Base-by-base conservation (phyloP, 306 rosid genomes). In the Quercus engelmannii region DNA sequence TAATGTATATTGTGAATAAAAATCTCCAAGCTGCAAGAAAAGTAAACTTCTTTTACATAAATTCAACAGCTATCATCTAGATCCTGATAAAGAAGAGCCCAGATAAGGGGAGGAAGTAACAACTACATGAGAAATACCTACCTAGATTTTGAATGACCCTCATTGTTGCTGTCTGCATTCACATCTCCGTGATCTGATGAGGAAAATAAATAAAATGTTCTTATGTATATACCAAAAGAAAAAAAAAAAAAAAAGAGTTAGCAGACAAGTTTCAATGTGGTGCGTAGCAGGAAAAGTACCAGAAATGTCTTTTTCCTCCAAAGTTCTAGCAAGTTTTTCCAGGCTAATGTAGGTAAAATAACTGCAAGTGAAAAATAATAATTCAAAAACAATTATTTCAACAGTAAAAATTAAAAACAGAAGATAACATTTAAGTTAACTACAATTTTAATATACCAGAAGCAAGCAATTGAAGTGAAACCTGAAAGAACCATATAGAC, bases 281-380 rank as follows among this genome's bases (percentile, higher is more conserved):
- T 58, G 70, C 46, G 20, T 20, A 54, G 72, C 76, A 71, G 77
- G 74, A 81, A 55, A 81, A 43, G 76, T 81, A 94, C 97, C 97
- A 51, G 92, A 78, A 63, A 69, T 62, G 79, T 75, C 81, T 38
- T 88, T 90, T 58, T 81, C 86, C 73, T 90, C 88, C 79, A 93
- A 73, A 57, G 83, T 91, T 79, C 57, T 90, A 49, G 88, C 71
- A 19, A 95, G 80, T 58, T 89, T 89, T 75, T 87, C 93, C 72
- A 95, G 68, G 82, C 98, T 89, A 82, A 91, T 89, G 86, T 83
- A 90, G 19, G 98, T 93, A 90, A 91, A 95, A 78, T 93, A 95
- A 56, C 99, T 93, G 91, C 79, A 85, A 78, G 75, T 46, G 18
- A 14, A 85, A 64, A 75, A 78, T 21, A 31, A 31, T 13, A 57